Evolutionary conservation across 371 early-diverging fungal species (phyloP).

Genomic region (Parasitella parasitica): DNA sequence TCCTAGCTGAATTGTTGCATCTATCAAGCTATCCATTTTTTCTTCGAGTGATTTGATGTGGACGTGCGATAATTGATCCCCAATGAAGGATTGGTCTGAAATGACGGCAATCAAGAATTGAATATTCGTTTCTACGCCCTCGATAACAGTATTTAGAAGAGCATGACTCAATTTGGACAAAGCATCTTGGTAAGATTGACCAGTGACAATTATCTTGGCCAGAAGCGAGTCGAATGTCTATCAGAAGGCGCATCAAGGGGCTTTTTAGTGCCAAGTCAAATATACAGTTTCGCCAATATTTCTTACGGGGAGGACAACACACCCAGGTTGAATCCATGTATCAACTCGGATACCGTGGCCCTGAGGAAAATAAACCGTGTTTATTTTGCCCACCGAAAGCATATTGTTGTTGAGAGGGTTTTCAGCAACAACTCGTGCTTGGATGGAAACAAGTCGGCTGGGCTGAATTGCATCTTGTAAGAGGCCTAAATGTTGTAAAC

Average conservation of each 20-base stretch:
- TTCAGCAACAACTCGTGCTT: conserved; percentile 46
- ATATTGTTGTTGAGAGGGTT: conserved; percentile 39
- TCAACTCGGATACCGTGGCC: conserved; percentile 46
- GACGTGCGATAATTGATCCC: conserved; percentile 13
- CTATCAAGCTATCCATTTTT: conserved; percentile 17
- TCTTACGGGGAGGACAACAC: conserved; percentile 36
- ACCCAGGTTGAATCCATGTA: conserved; percentile 39
- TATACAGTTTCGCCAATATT: background rate
- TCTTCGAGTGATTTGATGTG: conserved; percentile 31
- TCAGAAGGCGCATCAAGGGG: background rate
- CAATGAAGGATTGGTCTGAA: conserved; percentile 8
- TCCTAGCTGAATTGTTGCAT: background rate
- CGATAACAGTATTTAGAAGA: conserved; percentile 24
- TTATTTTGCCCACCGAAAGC: conserved; percentile 40
- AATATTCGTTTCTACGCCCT: conserved; percentile 39
- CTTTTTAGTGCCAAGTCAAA: background rate
- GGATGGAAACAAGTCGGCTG: conserved; percentile 35
- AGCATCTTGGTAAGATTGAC: conserved; percentile 32
- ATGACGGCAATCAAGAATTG: conserved; percentile 32
- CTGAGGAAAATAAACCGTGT: conserved; percentile 23
- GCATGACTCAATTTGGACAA: conserved; percentile 28
- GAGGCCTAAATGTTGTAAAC: conserved; percentile 16
- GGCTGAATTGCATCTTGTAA: conserved; percentile 10
- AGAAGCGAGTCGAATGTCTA: conserved; percentile 44
- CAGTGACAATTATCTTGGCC: conserved; percentile 44